phyloP scores from a whole-genome alignment of 371 early-diverging fungal species.

The Apophysomyces ossiformis region DNA sequence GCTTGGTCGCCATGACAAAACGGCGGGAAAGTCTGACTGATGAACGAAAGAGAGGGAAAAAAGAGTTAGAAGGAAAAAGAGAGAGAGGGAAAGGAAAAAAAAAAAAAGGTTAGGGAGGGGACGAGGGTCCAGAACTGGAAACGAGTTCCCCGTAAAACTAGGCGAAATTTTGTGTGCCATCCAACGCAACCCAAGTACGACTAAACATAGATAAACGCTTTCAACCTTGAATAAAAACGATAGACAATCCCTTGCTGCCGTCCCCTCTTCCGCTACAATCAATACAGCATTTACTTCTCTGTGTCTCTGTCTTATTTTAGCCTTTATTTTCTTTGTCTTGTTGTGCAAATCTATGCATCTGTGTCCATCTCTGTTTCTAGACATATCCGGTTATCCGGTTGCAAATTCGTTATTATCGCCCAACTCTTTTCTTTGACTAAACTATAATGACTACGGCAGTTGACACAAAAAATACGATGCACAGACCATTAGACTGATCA shows the following conservation, averaged over 20 bases:
- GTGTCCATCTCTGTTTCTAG: no score
- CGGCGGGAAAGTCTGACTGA: neutral
- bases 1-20: slow-evolving; percentile 20
- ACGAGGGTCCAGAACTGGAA: slow-evolving; percentile 5
- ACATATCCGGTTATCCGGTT: no score
- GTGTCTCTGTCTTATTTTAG: no score
- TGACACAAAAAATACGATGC: neutral
- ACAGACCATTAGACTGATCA: slow-evolving; percentile 5
- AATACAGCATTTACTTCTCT: no score
- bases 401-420: no score
- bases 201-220: neutral
- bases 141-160: neutral
- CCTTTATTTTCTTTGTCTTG: no score
- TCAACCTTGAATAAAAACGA: neutral
- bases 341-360: no score
- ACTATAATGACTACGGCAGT: no score
- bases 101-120: slow-evolving; percentile 11
- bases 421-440: no score
- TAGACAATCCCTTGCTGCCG: neutral
- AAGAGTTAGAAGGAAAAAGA: slow-evolving; percentile 1
- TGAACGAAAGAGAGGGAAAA: slow-evolving; percentile 1
- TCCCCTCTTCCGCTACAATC: no score
- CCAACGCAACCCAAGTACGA: neutral
- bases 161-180: slow-evolving; percentile 5
- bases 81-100: slow-evolving; percentile 3